These are phyloP conservation scores for Linaria vulgaris DNA, from an alignment of 257 asterid genomes.

Conservation along the genomic window DNA sequence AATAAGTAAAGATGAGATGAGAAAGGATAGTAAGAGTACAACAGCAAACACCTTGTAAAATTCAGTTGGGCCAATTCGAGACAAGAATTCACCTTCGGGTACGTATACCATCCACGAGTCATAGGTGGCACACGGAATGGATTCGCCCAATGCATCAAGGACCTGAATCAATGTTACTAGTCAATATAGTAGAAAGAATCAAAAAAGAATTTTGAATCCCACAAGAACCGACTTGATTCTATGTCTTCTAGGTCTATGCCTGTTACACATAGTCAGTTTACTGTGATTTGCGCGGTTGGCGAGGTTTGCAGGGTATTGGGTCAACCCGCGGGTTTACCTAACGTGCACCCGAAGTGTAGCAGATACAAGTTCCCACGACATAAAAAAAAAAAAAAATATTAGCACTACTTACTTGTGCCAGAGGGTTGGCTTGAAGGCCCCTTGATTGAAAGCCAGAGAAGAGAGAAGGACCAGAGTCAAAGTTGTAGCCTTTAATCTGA, in stretches of 20 bases:
- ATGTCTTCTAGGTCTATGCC: no score
- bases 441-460: slow-evolving; percentile 92
- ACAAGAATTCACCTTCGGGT: slow-evolving; percentile 96
- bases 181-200: no score
- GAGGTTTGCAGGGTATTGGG: no score
- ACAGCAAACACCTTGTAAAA: slow-evolving; percentile 71
- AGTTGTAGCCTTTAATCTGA: slow-evolving; percentile 69
- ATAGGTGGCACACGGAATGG: slow-evolving; percentile 63
- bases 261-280: no score
- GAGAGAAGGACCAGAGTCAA: slow-evolving; percentile 93
- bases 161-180: slow-evolving; percentile 41
- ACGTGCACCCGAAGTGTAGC: no score
- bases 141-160: slow-evolving; percentile 90
- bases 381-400: background rate
- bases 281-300: no score
- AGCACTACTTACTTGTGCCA: slow-evolving; percentile 63
- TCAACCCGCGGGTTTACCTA: no score
- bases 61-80: slow-evolving; percentile 95
- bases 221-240: no score
- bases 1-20: slow-evolving; percentile 21
- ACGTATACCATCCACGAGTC: slow-evolving; percentile 95
- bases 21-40: slow-evolving; percentile 6
- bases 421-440: slow-evolving; percentile 97
- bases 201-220: no score
- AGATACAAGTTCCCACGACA: no score